These are phyloP conservation scores for Nakazawaea pomicola DNA, from an alignment of 805 yeast genomes.

Conservation along the genomic window DNA sequence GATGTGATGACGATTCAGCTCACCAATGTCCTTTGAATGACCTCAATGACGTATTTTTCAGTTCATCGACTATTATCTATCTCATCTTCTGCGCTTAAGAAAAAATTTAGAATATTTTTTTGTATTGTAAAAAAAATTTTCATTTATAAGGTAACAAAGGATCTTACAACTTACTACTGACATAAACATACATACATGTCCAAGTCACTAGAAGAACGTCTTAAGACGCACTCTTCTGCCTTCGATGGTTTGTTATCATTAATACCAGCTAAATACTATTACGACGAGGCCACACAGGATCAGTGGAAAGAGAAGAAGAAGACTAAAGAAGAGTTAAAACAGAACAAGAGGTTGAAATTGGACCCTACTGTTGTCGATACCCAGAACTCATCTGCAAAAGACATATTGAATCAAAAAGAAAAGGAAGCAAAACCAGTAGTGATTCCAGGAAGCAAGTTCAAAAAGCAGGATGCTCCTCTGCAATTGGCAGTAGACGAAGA, in stretches of 20 bases:
- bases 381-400: slow-evolving; percentile 52
- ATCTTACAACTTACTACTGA: not conserved
- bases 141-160: not conserved
- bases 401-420: slow-evolving; percentile 52
- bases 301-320: slow-evolving; percentile 90
- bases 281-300: slow-evolving; percentile 81
- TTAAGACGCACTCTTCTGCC: slow-evolving; percentile 72
- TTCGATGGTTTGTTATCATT: slow-evolving; percentile 85
- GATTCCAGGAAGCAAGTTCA: slow-evolving; percentile 24
- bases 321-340: slow-evolving; percentile 56
- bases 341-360: slow-evolving; percentile 63
- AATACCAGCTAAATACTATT: slow-evolving; percentile 92
- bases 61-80: not conserved
- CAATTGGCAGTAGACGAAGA: slow-evolving; percentile 13
- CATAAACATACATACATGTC: slow-evolving; percentile 2
- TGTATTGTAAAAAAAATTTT: not conserved
- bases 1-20: too few species aligned
- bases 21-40: too few species aligned
- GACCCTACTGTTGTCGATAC: slow-evolving; percentile 58
- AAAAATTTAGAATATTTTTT: not conserved
- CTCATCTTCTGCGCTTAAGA: not conserved
- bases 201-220: slow-evolving; percentile 49
- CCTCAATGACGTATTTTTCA: not conserved
- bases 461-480: too few species aligned
- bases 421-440: slow-evolving; percentile 46